Base-by-base conservation (phyloP, 169 alveolate genomes). In the Neospora caninum region DNA sequence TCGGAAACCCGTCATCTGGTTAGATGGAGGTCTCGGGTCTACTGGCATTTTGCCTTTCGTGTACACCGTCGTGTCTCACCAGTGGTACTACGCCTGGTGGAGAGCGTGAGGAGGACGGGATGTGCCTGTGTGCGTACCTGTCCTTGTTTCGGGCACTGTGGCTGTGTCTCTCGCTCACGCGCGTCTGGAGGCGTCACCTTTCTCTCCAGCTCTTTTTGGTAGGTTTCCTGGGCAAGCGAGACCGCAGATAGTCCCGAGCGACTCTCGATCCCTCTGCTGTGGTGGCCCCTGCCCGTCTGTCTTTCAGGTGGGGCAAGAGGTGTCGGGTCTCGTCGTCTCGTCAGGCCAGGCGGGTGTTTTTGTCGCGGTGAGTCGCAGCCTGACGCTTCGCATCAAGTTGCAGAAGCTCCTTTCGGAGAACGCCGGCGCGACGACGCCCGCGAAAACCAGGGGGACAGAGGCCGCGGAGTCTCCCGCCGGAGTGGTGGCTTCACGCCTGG, bases 301-400 rank as follows among this genome's bases (percentile, higher is more conserved):
- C 31, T 10, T 13, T 13, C 92, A 88, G 88, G 93, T 73, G 70
- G 94, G 93, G 13, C 91, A 84, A 41, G 43, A 34, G 39, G 91
- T 94, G 43, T 86, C 96, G 31, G 96, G 96, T 13, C 45, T 43
- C 41, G 94, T 94, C 18, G 93, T 91, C 42, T 41, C 91, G 54
- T n/a, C 94, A 4, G 96, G 94, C 6, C 91, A 88, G 18, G 83
- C 69, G 0, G 96, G 96, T 43, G 94, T 94, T 13, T 94, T 94
- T 49, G 94, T 91, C 34, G 96, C 96, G 10, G 34, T 94, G 45
- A 94, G 93, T 70, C 93, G 95, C 4, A 38, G 73, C 82, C 88
- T 94, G 70, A 91, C 94, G 9, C 91, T 80, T 0, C 94, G 96
- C 18, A 88, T 94, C 94, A 84, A 49, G 83, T 73, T 94, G 91